These are phyloP conservation scores for Aspergillus haitiensis DNA, from an alignment of 495 filamentous ascomycete genomes.

Conservation along the genomic window DNA sequence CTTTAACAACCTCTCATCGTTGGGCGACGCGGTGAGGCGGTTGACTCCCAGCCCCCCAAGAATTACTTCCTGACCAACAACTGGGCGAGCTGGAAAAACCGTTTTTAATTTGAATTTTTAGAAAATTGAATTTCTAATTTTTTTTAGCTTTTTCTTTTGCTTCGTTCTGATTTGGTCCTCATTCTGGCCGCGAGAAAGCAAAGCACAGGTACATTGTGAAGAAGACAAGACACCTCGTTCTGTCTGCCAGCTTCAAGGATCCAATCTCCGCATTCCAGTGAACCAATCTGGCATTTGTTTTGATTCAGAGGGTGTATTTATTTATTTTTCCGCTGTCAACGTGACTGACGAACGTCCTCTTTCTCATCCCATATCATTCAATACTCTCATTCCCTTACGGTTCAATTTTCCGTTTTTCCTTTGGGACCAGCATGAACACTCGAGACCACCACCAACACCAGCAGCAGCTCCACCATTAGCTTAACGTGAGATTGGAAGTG, in stretches of 20 bases:
- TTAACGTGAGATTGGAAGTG: constrained; percentile 9
- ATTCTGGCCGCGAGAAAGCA: not conserved
- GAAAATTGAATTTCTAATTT: constrained; percentile 1
- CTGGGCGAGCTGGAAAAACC: not conserved
- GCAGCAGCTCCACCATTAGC: not conserved
- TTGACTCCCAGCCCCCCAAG: constrained; percentile 15
- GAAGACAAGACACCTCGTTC: constrained; percentile 3
- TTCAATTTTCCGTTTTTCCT: not conserved
- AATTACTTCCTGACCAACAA: constrained; percentile 6
- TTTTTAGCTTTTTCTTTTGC: not conserved
- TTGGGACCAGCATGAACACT: not conserved
- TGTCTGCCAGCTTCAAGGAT: not conserved
- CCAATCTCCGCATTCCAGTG: constrained; percentile 20
- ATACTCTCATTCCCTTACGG: not conserved
- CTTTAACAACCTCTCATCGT: constrained; percentile 14
- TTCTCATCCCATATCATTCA: constrained; percentile 2
- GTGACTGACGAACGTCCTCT: not conserved
- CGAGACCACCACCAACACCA: not conserved
- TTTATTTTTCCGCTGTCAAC: constrained; percentile 6
- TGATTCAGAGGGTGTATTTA: constrained; percentile 1
- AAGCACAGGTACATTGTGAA: not conserved
- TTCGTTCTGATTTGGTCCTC: not conserved
- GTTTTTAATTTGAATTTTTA: constrained; percentile 11
- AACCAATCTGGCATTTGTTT: constrained; percentile 9
- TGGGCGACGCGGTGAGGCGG: constrained; percentile 30